These are phyloP conservation scores for Myxozyma neotropica DNA, from an alignment of 805 yeast genomes.

Conservation along the genomic window DNA sequence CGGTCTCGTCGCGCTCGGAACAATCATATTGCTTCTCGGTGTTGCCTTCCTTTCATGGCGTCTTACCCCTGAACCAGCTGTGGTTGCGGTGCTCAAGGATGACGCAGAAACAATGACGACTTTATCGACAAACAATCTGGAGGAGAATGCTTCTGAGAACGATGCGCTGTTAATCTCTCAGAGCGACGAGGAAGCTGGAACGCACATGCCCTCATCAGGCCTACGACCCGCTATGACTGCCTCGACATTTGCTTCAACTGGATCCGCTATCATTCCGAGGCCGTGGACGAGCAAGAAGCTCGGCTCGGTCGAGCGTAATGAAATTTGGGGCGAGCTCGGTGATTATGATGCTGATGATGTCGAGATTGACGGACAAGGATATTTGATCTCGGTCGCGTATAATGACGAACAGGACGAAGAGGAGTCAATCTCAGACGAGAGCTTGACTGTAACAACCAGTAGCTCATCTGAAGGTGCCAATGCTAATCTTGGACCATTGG, in stretches of 20 bases:
- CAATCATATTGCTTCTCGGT: constrained; percentile 53
- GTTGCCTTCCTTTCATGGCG: constrained; percentile 68
- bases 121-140: not conserved
- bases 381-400: constrained; percentile 23
- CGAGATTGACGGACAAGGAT: constrained; percentile 15
- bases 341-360: constrained; percentile 28
- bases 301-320: constrained; percentile 28
- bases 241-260: constrained; percentile 4
- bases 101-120: constrained; percentile 23
- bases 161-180: constrained; percentile 15
- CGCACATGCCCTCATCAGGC: not conserved
- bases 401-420: constrained; percentile 24
- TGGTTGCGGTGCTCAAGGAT: constrained; percentile 11
- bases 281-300: constrained; percentile 32
- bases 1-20: constrained; percentile 53
- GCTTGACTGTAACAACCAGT: constrained; percentile 24
- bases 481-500: constrained; percentile 2
- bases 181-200: constrained; percentile 21
- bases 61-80: constrained; percentile 31
- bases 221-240: constrained; percentile 2
- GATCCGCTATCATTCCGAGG: not conserved
- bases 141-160: constrained; percentile 26
- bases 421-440: constrained; percentile 30
- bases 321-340: constrained; percentile 32
- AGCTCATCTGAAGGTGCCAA: not conserved